phyloP scores from a whole-genome alignment of 169 alveolate genomes.

The Plasmodium malariae region DNA sequence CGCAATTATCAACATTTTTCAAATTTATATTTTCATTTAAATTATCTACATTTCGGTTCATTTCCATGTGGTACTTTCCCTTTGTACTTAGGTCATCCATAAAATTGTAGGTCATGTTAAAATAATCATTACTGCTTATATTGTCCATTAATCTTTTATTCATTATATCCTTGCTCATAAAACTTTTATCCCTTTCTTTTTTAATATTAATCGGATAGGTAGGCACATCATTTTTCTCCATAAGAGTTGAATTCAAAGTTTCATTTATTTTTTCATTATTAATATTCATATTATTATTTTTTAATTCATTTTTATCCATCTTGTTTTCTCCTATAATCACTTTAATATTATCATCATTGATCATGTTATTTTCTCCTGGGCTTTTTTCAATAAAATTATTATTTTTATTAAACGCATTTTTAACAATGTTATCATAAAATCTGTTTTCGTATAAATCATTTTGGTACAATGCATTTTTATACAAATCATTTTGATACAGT shows the following conservation, averaged over 20 bases:
- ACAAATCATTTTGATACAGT: constrained; percentile 7
- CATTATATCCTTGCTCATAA: neutral
- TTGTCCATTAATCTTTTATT: neutral
- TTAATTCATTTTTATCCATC: constrained; percentile 15
- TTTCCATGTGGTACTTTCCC: constrained; percentile 30
- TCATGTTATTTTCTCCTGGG: neutral
- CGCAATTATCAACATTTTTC: constrained; percentile 15
- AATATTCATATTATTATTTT: constrained; percentile 5
- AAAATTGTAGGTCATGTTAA: neutral
- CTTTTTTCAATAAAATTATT: neutral
- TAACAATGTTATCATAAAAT: constrained; percentile 17
- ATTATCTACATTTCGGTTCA: neutral
- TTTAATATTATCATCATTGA: constrained; percentile 7
- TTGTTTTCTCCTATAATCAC: neutral
- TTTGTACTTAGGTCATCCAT: constrained; percentile 7
- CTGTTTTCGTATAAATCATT: constrained; percentile 10
- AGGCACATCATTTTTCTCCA: constrained; percentile 5
- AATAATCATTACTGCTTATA: neutral
- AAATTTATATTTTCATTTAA: neutral
- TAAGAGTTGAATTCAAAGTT: neutral
- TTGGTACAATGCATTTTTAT: constrained; percentile 7
- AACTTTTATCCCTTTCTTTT: constrained; percentile 16
- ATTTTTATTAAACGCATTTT: constrained; percentile 25
- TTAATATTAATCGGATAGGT: constrained; percentile 5
- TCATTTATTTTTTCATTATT: neutral